A percentile compares a stretch with the other conserved stretches of the same genome.
Evolutionary conservation across 176 grass and related monocot species (phyloP).

Genomic region (Neostapfia colusana): DNA sequence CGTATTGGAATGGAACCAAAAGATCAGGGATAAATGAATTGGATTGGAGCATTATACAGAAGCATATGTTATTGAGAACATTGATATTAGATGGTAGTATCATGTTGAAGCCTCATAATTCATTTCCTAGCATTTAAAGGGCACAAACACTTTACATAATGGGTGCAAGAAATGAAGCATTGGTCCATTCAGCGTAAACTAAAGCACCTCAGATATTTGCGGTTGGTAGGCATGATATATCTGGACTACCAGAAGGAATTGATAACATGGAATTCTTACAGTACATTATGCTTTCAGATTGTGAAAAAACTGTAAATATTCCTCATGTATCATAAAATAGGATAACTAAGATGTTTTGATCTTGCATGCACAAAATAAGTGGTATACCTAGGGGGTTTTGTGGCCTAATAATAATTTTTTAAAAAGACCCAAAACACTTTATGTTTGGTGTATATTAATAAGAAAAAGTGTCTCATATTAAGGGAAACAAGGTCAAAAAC

Average conservation of each 20-base stretch:
- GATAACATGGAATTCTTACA: background rate
- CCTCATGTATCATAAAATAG: background rate
- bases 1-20: background rate
- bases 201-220: background rate
- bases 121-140: background rate
- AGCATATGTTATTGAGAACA: background rate
- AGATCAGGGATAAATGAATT: background rate
- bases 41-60: background rate
- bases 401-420: background rate
- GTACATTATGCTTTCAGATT: background rate
- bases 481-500: too few species aligned
- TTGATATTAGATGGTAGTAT: background rate
- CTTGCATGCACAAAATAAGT: background rate
- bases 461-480: too few species aligned
- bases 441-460: too few species aligned
- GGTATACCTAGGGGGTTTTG: background rate
- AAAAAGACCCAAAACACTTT: too few species aligned
- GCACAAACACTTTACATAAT: background rate
- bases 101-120: background rate
- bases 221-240: background rate
- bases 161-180: background rate
- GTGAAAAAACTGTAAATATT: background rate
- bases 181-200: background rate
- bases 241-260: background rate
- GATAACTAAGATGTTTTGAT: background rate